Evolutionary conservation across 176 grass and related monocot species (phyloP), one percentile per base, ranked within the genome.

Genomic region (Triticum aestivum): DNA sequence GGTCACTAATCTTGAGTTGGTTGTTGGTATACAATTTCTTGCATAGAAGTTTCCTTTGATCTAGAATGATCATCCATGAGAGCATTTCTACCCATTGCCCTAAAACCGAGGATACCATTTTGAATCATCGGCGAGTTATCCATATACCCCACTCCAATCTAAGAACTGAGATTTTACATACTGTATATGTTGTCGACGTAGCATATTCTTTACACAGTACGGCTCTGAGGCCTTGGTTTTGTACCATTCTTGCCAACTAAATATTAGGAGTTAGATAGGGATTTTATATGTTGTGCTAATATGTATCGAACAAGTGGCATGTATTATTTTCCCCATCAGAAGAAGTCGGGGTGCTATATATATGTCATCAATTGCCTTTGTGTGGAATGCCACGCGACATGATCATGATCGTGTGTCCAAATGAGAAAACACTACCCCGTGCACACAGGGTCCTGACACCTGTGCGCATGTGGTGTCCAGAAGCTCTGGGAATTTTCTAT

Each of bases 181-280:
- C 37, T 88, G 85, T 91, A 88, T 30, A 91, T 84, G 68, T 87
- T 67, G 35, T 88, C 23, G 68, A 69, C 5, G 32, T 88, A 70
- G 82, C 76, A 63, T 88, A 91, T 80, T 91, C 47, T 91, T 87
- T 83, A 76, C 59, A 88, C n/a, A 2, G 89, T 21, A 76, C 84
- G 39, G 49, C 62, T 21, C 37, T 23, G 15, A 38, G 44, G 77
- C 82, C 82, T 77, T 71, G 39, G 69, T 85, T 85, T 85, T 91
- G 86, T 85, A 88, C 49, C 59, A 87, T 79, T 80, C 62, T 54
- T 88, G 39, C 82, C 82, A 26, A 26, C 62, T 70, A 77, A 64
- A 69, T 24, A 11, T 39, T 74, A 88, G 77, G 63, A 88, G 56
- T 13, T 91, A 75, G 75, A 27, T 83, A 75, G 81, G 76, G 51